phyloP scores from a whole-genome alignment of 805 yeast genomes.

The Ogataea henricii region DNA sequence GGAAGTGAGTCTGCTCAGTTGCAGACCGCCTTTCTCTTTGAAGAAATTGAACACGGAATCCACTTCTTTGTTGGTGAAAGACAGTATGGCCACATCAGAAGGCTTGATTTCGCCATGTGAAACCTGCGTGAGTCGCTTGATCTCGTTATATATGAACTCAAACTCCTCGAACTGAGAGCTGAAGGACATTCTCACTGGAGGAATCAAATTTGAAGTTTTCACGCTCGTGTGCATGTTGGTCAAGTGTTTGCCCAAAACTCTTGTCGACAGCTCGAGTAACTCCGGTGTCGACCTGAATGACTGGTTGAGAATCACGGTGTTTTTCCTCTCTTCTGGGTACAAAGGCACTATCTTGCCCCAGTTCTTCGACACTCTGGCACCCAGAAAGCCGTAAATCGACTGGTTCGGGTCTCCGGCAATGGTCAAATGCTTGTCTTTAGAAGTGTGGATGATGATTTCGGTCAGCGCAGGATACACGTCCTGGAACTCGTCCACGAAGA shows the following conservation, averaged over 20 bases:
- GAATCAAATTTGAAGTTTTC: conserved; percentile 19
- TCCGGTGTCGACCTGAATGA: conserved; percentile 66
- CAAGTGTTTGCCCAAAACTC: conserved; percentile 21
- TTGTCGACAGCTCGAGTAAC: conserved; percentile 47
- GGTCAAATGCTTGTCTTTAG: conserved; percentile 51
- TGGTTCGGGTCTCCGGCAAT: conserved; percentile 75
- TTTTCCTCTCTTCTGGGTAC: conserved; percentile 23
- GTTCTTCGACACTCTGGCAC: conserved; percentile 40
- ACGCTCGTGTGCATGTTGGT: conserved; percentile 22
- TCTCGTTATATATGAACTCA: conserved; percentile 47
- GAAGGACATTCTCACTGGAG: conserved; percentile 32
- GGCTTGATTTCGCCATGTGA: conserved; percentile 46
- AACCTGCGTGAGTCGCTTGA: conserved; percentile 40
- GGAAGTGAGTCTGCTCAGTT: conserved; percentile 44
- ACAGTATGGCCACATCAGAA: conserved; percentile 54
- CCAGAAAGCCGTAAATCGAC: conserved; percentile 67
- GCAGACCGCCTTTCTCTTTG: conserved; percentile 41
- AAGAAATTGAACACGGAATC: conserved; percentile 41
- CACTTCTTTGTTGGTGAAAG: conserved; percentile 54
- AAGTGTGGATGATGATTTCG: conserved; percentile 43
- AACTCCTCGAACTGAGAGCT: conserved; percentile 38
- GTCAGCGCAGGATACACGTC: conserved; percentile 59
- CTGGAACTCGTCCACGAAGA: conserved; percentile 74
- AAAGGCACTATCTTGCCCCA: conserved; percentile 23
- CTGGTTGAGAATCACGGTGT: conserved; percentile 44